phyloP scores from a whole-genome alignment of 345 rosid genomes.

The Bruguiera gymnorhiza region DNA sequence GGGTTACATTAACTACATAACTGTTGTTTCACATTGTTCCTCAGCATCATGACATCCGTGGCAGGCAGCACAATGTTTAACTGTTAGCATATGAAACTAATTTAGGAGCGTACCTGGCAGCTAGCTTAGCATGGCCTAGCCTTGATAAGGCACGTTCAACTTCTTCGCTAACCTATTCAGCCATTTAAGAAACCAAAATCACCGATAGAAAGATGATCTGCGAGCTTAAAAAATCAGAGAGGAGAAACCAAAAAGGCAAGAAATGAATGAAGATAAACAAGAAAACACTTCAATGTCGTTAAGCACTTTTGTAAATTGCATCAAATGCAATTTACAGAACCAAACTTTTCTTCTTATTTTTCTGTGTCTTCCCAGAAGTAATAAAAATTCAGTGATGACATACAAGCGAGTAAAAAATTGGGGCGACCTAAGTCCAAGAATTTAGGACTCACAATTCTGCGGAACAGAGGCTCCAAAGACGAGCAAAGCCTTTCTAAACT shows the following conservation, averaged over 20 bases:
- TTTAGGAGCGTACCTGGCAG: constrained; percentile 46
- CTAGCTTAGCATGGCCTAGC: constrained; percentile 49
- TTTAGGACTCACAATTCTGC: constrained; percentile 66
- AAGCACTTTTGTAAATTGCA: background rate
- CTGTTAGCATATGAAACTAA: constrained; percentile 5
- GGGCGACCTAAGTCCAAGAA: background rate
- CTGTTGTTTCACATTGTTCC: too few relatives aligned
- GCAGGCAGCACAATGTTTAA: background rate
- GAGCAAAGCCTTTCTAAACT: constrained; percentile 89
- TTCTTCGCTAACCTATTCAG: constrained; percentile 84
- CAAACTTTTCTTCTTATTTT: background rate
- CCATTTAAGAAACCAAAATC: constrained; percentile 11
- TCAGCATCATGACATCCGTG: too few relatives aligned
- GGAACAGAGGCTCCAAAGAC: constrained; percentile 90
- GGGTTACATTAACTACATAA: too few relatives aligned
- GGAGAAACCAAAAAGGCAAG: background rate
- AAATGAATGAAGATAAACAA: background rate
- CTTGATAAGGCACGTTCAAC: constrained; percentile 82
- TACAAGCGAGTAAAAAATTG: background rate
- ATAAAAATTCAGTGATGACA: background rate
- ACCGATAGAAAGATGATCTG: background rate
- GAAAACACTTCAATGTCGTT: background rate
- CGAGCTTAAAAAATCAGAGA: background rate
- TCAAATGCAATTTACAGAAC: background rate
- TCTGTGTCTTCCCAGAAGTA: too few relatives aligned